phyloP scores from a whole-genome alignment of 306 rosid species.

The Herpetospermum pedunculosum region DNA sequence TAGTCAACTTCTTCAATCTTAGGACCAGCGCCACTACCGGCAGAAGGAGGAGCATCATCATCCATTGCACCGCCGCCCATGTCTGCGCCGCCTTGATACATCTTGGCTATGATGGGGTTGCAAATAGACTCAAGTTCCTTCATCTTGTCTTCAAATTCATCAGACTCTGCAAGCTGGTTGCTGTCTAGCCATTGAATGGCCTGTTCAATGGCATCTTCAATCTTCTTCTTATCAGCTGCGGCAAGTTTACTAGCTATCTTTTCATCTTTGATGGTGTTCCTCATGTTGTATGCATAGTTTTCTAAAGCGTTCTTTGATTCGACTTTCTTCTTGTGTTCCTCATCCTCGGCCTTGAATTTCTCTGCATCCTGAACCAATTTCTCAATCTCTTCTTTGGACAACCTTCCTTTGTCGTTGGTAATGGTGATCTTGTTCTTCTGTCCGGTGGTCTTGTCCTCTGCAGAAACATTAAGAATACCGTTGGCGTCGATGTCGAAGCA shows the following conservation, averaged over 20 bases:
- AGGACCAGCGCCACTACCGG: conserved; percentile 59
- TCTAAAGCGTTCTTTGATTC: conserved; percentile 59
- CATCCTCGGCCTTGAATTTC: conserved; percentile 70
- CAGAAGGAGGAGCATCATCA: conserved; percentile 42
- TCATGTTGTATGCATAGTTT: conserved; percentile 68
- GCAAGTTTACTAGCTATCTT: conserved; percentile 58
- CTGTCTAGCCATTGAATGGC: conserved; percentile 61
- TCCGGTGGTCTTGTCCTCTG: conserved; percentile 58
- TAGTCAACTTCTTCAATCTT: conserved; percentile 75
- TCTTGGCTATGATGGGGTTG: conserved; percentile 66
- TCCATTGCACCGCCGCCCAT: conserved; percentile 21
- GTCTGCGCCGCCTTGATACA: conserved; percentile 59
- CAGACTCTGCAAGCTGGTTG: conserved; percentile 55
- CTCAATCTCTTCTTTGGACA: conserved; percentile 65
- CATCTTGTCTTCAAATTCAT: conserved; percentile 72
- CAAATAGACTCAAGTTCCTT: conserved; percentile 59
- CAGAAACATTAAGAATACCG: conserved; percentile 64
- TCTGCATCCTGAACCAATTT: conserved; percentile 81
- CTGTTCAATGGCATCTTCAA: conserved; percentile 48
- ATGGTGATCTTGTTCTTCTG: conserved; percentile 79
- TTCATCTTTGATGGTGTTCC: conserved; percentile 58
- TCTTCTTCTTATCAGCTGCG: conserved; percentile 45
- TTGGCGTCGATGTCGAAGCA: conserved; percentile 68
- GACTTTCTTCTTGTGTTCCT: conserved; percentile 69
- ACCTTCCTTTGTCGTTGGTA: conserved; percentile 63